Evolutionary conservation across 352 stramenopile species (phyloP).

Genomic region (Globisporangium okanoganense): DNA sequence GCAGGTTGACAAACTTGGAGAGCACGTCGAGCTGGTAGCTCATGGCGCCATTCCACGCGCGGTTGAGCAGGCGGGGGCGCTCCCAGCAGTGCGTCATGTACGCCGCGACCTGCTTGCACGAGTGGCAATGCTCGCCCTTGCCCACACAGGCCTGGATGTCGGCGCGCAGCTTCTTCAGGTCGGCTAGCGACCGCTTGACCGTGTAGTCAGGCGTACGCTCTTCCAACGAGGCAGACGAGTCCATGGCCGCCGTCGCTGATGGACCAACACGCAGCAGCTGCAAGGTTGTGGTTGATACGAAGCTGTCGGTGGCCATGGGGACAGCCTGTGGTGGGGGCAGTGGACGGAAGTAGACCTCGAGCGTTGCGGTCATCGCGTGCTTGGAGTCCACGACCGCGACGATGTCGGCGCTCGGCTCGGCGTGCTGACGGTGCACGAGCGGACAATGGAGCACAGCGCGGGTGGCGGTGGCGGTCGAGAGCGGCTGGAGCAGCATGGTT

Average conservation of each 20-base stretch:
- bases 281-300: conserved; percentile 3
- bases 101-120: conserved; percentile 10
- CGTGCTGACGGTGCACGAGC: not conserved
- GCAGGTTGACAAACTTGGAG: conserved; percentile 9
- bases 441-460: not conserved
- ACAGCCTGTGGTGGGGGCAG: not conserved
- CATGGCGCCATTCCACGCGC: conserved; percentile 12
- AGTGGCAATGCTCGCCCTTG: conserved; percentile 10
- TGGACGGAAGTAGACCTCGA: conserved; percentile 9
- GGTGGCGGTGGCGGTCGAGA: not conserved
- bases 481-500: conserved; percentile 6
- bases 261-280: not conserved
- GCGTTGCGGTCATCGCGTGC: conserved; percentile 1
- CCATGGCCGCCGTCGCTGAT: not conserved
- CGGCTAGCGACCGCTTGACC: conserved; percentile 9
- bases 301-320: not conserved
- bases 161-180: conserved; percentile 9
- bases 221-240: not conserved
- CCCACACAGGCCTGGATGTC: conserved; percentile 4
- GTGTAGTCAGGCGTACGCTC: conserved; percentile 10
- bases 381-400: conserved; percentile 5
- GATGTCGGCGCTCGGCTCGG: conserved; percentile 9
- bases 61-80: conserved; percentile 9
- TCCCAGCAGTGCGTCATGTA: conserved; percentile 14
- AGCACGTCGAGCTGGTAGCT: conserved; percentile 15